Evolutionary conservation across 2,329 filamentous ascomycete genomes (phyloP).

Genomic region (Verticillium dahliae): DNA sequence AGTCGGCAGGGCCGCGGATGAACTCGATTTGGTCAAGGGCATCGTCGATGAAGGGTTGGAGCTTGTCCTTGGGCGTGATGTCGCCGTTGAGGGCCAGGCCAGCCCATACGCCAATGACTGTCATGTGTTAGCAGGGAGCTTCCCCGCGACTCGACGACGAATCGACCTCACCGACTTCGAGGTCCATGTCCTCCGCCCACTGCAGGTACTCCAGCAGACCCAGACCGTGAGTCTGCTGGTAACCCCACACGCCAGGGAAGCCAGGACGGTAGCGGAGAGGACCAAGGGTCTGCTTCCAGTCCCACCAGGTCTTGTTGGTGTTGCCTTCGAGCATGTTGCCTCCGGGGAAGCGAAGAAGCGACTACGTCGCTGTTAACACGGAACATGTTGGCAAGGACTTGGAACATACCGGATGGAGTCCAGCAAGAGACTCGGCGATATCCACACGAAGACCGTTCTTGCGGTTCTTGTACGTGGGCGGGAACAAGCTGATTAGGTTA

Average conservation of each 20-base stretch:
- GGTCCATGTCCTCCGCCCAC: conserved; percentile 53
- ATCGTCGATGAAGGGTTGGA: conserved; percentile 51
- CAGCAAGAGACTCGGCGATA: conserved; percentile 44
- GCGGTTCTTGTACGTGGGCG: conserved; percentile 51
- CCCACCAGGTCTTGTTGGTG: conserved; percentile 35
- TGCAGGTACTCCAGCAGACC: conserved; percentile 57
- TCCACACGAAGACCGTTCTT: conserved; percentile 53
- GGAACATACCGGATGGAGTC: conserved; percentile 37
- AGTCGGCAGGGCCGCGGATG: conserved; percentile 44
- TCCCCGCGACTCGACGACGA: neutral
- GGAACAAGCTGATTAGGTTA: conserved; percentile 53
- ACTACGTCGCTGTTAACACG: neutral
- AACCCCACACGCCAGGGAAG: conserved; percentile 50
- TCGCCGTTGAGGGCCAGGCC: conserved; percentile 50
- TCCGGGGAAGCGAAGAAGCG: conserved; percentile 59
- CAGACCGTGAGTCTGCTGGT: conserved; percentile 56
- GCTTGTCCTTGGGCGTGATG: conserved; percentile 40
- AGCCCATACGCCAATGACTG: conserved; percentile 50
- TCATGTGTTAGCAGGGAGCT: neutral
- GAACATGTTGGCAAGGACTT: neutral
- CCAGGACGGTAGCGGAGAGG: conserved; percentile 49
- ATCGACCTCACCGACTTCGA: conserved; percentile 36
- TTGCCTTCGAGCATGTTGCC: conserved; percentile 54
- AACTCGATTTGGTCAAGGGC: conserved; percentile 60
- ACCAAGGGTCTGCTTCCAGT: conserved; percentile 48